Evolutionary conservation across 805 yeast genomes (phyloP).

Genomic region (Myxozyma nipponensis): DNA sequence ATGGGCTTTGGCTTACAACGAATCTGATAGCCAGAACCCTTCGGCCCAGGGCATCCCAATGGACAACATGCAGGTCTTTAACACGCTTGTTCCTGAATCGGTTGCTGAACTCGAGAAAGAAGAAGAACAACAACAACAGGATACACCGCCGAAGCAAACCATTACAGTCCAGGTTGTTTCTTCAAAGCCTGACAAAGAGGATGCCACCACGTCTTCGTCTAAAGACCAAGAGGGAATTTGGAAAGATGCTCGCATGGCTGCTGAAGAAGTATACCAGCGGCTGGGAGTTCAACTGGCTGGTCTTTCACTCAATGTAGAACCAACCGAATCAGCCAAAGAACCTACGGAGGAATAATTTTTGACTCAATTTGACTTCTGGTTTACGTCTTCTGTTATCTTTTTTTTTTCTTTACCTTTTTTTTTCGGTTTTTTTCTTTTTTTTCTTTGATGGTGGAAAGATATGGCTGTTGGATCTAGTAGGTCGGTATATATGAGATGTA

Average conservation of each 20-base stretch:
- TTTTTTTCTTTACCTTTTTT: not conserved
- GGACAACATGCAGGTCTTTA: constrained; percentile 28
- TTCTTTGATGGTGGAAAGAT: not conserved
- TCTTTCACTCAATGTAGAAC: constrained; percentile 12
- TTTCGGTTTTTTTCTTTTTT: no score
- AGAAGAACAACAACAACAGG: constrained; percentile 20
- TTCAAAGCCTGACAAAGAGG: constrained; percentile 29
- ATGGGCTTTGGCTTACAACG: constrained; percentile 29
- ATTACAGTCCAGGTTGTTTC: constrained; percentile 25
- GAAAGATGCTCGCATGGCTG: constrained; percentile 34
- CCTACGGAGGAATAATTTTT: no score
- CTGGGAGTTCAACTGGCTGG: constrained; percentile 29
- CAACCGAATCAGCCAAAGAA: no score
- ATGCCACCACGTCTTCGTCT: constrained; percentile 5
- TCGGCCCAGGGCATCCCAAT: constrained; percentile 4
- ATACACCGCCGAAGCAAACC: constrained; percentile 7
- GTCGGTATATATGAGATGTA: no score
- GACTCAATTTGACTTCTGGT: no score
- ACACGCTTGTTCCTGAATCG: constrained; percentile 28
- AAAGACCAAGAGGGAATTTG: constrained; percentile 29
- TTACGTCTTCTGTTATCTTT: no score
- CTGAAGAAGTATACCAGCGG: constrained; percentile 33
- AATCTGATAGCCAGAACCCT: not conserved
- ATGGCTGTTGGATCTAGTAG: no score
- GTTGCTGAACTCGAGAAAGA: constrained; percentile 32